Evolutionary conservation across 2,329 filamentous ascomycete genomes (phyloP).

Genomic region (Fusarium sp.): DNA sequence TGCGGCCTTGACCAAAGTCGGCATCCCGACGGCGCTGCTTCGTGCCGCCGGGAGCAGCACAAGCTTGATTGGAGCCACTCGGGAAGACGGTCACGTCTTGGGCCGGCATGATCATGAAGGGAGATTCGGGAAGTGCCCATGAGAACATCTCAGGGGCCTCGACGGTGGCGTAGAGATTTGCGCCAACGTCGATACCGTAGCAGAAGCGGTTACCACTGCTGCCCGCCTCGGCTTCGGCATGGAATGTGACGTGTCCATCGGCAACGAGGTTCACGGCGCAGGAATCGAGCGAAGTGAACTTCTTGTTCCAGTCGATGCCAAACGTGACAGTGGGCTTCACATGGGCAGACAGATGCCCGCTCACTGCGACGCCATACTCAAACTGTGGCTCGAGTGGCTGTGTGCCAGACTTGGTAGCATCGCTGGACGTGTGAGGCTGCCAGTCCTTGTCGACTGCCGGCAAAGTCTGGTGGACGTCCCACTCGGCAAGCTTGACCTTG

Average conservation of each 20-base stretch:
- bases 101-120: slow-evolving; percentile 4
- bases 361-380: slow-evolving; percentile 9
- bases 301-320: slow-evolving; percentile 13
- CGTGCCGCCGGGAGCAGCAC: not conserved
- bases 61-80: not conserved
- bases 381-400: slow-evolving; percentile 13
- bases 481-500: slow-evolving; percentile 43
- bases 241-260: slow-evolving; percentile 13
- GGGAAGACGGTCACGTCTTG: slow-evolving; percentile 2
- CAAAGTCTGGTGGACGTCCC: slow-evolving; percentile 33
- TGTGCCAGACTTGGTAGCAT: not conserved
- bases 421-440: not conserved
- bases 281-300: slow-evolving; percentile 5
- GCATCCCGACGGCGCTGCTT: slow-evolving; percentile 1
- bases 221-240: slow-evolving; percentile 10
- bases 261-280: slow-evolving; percentile 10
- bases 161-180: slow-evolving; percentile 13
- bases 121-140: slow-evolving; percentile 10
- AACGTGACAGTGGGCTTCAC: slow-evolving; percentile 21
- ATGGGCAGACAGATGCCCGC: slow-evolving; percentile 3
- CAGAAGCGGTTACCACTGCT: slow-evolving; percentile 5
- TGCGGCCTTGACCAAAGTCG: not conserved
- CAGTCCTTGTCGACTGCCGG: slow-evolving; percentile 4
- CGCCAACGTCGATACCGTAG: slow-evolving; percentile 14
- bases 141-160: slow-evolving; percentile 12